Conservation (phyloP, 2,329 filamentous ascomycete genomes). For the Cladosporium sp. region DNA sequence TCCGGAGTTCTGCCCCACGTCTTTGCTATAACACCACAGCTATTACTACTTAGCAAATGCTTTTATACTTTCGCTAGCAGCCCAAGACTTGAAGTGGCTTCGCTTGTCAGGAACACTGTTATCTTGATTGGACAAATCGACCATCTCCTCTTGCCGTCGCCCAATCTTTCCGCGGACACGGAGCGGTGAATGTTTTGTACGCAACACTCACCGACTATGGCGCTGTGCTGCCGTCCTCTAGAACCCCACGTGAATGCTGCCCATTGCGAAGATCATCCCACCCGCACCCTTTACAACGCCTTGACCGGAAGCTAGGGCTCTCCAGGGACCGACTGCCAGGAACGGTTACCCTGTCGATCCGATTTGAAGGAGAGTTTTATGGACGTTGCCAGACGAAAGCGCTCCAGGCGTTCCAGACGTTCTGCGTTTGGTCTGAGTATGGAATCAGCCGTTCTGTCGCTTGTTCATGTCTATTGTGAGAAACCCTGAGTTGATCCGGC, state of each 20-base stretch:
- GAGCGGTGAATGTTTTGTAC: background rate
- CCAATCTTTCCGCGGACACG: background rate
- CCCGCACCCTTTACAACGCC: background rate
- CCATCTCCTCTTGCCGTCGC: background rate
- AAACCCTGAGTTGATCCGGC: no score
- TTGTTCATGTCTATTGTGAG: no score
- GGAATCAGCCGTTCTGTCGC: background rate
- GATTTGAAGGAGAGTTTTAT: background rate
- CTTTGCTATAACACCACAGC: background rate
- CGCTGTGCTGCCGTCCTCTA: no score
- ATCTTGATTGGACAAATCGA: background rate
- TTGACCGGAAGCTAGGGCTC: background rate
- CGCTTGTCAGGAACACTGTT: background rate
- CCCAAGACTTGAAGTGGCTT: background rate
- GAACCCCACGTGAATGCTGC: background rate
- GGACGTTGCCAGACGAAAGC: background rate
- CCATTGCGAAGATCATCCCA: background rate
- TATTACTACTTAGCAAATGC: background rate
- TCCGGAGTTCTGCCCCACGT: background rate
- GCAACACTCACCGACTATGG: background rate
- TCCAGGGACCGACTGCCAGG: no score
- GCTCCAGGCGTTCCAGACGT: background rate
- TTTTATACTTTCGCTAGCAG: background rate
- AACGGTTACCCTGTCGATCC: background rate
- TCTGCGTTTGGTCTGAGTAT: background rate